phyloP scores from a whole-genome alignment of 495 filamentous ascomycete species.

The Tuber melanosporum region DNA sequence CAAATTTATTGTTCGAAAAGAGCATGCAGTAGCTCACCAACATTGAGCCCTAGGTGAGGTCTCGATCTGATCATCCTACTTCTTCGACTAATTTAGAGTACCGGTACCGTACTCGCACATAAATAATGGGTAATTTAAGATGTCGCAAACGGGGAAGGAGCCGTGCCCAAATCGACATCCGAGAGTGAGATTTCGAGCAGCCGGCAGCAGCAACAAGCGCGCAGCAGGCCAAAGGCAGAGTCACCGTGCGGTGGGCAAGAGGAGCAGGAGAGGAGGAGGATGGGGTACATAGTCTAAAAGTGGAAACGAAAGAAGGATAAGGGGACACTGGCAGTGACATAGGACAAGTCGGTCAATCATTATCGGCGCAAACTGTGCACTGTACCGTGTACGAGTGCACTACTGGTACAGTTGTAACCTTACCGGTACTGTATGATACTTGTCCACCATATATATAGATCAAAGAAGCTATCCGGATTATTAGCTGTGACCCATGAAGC shows the following conservation, averaged over 20 bases:
- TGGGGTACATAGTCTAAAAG: background rate
- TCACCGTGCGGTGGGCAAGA: background rate
- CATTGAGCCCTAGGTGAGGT: constrained; percentile 9
- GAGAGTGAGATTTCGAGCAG: constrained; percentile 18
- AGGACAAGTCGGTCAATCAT: background rate
- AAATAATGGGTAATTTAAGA: constrained; percentile 19
- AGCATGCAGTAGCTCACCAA: background rate
- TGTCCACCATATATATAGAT: background rate
- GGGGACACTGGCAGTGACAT: background rate
- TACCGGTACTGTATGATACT: background rate
- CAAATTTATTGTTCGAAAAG: background rate
- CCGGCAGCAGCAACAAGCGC: background rate
- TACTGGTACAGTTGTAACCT: background rate
- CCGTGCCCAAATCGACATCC: constrained; percentile 36
- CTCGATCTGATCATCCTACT: constrained; percentile 35
- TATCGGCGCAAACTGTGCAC: background rate
- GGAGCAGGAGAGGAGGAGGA: background rate
- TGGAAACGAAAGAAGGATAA: background rate
- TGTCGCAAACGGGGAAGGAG: constrained; percentile 38
- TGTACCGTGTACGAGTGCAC: no score
- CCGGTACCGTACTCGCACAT: background rate
- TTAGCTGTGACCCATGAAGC: background rate
- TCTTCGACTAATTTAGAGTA: constrained; percentile 18
- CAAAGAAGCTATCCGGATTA: background rate
- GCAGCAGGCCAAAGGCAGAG: background rate